Conservation (phyloP, 2,329 filamentous ascomycete genomes). For the Beauveria medogensis region DNA sequence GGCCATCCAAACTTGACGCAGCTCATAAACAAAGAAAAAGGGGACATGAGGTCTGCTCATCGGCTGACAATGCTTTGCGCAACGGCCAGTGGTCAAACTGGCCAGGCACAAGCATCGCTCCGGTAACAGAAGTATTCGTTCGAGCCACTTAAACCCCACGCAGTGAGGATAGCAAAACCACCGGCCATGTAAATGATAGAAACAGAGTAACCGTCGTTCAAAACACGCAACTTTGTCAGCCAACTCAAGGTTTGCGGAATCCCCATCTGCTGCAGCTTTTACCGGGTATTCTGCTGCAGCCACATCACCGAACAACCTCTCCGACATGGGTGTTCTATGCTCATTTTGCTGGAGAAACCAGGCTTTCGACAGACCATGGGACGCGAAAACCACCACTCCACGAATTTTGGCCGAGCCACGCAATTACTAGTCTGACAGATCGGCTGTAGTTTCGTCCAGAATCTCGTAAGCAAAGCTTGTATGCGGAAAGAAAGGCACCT, state of each 20-base stretch:
- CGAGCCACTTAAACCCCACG: background rate
- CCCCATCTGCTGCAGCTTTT: background rate
- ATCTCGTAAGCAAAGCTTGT: background rate
- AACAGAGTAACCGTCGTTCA: conserved; percentile 11
- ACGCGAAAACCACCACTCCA: background rate
- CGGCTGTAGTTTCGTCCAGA: background rate
- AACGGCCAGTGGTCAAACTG: background rate
- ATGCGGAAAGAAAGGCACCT: background rate
- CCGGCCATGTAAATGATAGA: conserved; percentile 7
- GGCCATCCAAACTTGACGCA: conserved; percentile 12
- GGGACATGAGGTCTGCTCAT: conserved; percentile 6
- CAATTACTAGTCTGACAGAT: background rate
- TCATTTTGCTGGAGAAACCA: background rate
- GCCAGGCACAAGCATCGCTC: background rate
- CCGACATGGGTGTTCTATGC: background rate
- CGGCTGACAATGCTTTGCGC: background rate
- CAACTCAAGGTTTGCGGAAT: background rate
- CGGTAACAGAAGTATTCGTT: background rate
- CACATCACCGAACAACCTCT: background rate
- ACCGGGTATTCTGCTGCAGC: background rate
- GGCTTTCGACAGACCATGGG: background rate
- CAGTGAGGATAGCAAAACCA: background rate
- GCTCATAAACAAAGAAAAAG: conserved; percentile 17
- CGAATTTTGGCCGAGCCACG: background rate
- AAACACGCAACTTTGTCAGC: conserved; percentile 4